Evolutionary conservation across 2,329 filamentous ascomycete genomes (phyloP), one percentile per base, ranked within the genome.

Genomic region (Pseudogymnoascus sp.): DNA sequence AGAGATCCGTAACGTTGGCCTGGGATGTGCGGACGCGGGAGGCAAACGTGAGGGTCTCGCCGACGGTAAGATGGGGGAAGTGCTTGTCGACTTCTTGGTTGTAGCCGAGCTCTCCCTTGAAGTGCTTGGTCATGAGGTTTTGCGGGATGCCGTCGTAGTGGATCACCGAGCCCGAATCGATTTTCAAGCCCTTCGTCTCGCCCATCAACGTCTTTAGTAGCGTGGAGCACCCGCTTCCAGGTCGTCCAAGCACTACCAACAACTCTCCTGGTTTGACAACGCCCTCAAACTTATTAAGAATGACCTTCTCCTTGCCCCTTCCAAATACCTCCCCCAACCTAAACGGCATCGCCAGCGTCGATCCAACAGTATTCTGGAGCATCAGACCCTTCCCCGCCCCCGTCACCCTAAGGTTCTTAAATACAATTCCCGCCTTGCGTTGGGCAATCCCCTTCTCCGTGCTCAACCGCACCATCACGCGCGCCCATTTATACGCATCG

Each of bases 51-150:
- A 93, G 78, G 0, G 90, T 93, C 67, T 91, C 81, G 1, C 87
- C 85, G 14, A 93, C 88, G 0, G 87, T 90, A 12, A 95, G 77
- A 23, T 89, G 86, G 0, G 89, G 86, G 67, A 91, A 93, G 72
- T 93, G 89, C 60, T 87, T 81, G 70, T 91, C 88, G 37, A 83
- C 80, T 75, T 93, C 90, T 39, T 90, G 86, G 67, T 91, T 91
- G 73, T 93, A 93, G 14, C 90, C 78, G 1, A 87, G 79, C 74
- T 85, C 86, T 16, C 86, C 86, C 64, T 82, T 81, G 69, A 87
- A 89, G 69, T 86, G 79, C 67, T 80, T 80, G 42, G 78, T 75
- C 79, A 86, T 86, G 65, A 79, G 73, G 63, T 77, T 66, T 12
- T 73, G 72, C 60, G 83, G 74, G 0, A 77, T 77, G 1, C 86